Evolutionary conservation across 768 basidiomycete species (phyloP), one percentile per base, ranked within the genome.

Genomic region (Fomitopsis pulvina): DNA sequence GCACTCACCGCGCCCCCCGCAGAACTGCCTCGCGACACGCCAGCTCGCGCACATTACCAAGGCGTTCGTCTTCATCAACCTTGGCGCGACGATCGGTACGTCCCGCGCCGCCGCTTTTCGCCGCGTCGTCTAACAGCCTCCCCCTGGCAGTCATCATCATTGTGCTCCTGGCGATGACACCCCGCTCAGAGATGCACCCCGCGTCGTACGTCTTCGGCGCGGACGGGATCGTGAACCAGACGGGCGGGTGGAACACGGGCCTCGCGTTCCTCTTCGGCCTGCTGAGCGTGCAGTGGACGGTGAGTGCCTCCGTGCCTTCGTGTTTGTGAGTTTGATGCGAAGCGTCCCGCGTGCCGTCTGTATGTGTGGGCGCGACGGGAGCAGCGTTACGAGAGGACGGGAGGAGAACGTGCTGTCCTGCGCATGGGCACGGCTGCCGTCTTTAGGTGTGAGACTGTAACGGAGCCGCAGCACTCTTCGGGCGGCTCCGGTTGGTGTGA

Each of bases 231-330:
- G 67, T 80, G 41, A 95, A 95, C 63, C 78, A 82, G 58, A 85
- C 89, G 0, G 87, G 88, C 25, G 90, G 85, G 52, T 83, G 81
- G 77, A 83, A 81, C 56, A 78, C 75, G 34, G 91, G 91, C 0
- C 70, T 94, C 39, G 83, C 89, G 0, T 92, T 92, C 70, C 69
- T 91, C 20, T 84, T 95, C 56, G 92, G 91, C 22, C 67, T 93
- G 45, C 73, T 93, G 25, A 86, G 83, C 51, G 92, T 94, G 20
- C 89, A 92, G 63, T 92, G 89, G 87, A 89, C 87, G 56, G 83
- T 88, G 58, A 28, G 83, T 68, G n/a, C 20, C 11, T 26, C 20
- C 34, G 24, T 26, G 11, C 40, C 44, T 29, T 20, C 14, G n/a
- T n/a, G n/a, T n/a, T n/a, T n/a, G n/a, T n/a, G n/a, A n/a, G n/a